Conservation (phyloP, 78 protist genomes). For the Tieghemostelium lacteum region DNA sequence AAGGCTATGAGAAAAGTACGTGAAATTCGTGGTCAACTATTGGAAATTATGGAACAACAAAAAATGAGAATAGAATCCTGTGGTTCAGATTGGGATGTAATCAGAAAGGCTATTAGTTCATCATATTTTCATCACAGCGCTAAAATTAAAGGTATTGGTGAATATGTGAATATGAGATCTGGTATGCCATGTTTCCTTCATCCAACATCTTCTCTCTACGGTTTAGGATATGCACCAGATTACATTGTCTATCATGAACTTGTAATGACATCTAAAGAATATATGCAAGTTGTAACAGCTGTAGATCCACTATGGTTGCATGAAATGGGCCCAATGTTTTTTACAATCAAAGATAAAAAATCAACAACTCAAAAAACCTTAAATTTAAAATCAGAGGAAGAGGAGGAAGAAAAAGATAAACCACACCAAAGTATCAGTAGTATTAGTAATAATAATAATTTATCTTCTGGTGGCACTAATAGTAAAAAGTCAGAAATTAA, state of each 20-base stretch:
- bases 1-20: slow-evolving; percentile 91
- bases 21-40: slow-evolving; percentile 92
- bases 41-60: slow-evolving; percentile 89
- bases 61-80: slow-evolving; percentile 75
- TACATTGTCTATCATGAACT: slow-evolving; percentile 99
- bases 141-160: slow-evolving; percentile 92
- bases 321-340: slow-evolving; percentile 94
- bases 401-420: no score
- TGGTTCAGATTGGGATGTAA: slow-evolving; percentile 93
- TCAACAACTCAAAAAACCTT: no score
- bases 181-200: slow-evolving; percentile 98
- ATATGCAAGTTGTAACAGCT: slow-evolving; percentile 97
- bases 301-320: slow-evolving; percentile 99
- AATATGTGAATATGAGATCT: slow-evolving; percentile 96
- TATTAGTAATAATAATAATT: no score
- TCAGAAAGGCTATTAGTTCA: slow-evolving; percentile 90
- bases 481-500: no score
- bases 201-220: slow-evolving; percentile 96
- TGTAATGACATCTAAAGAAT: slow-evolving; percentile 97
- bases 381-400: no score
- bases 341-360: slow-evolving; percentile 81
- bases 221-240: slow-evolving; percentile 96
- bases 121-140: slow-evolving; percentile 96
- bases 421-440: no score
- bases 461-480: no score